phyloP scores from a whole-genome alignment of 208 protist genomes.

The Wallacemonas sp. region DNA sequence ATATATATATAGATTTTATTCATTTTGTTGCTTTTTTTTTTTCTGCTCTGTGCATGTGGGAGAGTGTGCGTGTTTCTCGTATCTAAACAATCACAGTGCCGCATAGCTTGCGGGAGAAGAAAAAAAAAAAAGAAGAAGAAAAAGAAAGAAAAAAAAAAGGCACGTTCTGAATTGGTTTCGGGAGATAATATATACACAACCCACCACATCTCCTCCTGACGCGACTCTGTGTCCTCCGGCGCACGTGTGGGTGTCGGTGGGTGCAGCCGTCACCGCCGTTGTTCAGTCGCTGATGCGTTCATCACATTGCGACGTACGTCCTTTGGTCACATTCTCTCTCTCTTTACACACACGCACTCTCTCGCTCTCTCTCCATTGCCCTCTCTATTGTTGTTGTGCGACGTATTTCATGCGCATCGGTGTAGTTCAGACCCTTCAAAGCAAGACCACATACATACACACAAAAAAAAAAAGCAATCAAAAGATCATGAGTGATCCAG shows the following conservation, averaged over 20 bases:
- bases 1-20: too few species aligned
- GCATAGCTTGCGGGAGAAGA: too few species aligned
- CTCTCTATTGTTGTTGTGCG: neutral
- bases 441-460: neutral
- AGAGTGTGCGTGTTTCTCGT: neutral
- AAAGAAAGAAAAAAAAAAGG: neutral
- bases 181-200: too few species aligned
- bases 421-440: neutral
- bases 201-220: too few species aligned
- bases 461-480: neutral
- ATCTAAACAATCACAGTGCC: constrained; percentile 6
- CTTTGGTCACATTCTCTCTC: neutral
- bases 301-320: too few species aligned
- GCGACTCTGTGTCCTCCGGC: too few species aligned
- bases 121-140: neutral
- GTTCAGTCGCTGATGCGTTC: too few species aligned
- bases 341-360: neutral
- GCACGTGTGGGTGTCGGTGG: too few species aligned
- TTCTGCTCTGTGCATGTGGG: too few species aligned
- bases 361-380: neutral
- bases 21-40: neutral
- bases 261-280: too few species aligned
- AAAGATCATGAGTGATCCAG: constrained; percentile 4
- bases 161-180: too few species aligned
- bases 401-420: too few species aligned